Evolutionary conservation across 1,284 basidiomycete genomes (phyloP), one percentile per base, ranked within the genome.

Genomic region (Erythrobasidium hasegawianum): DNA sequence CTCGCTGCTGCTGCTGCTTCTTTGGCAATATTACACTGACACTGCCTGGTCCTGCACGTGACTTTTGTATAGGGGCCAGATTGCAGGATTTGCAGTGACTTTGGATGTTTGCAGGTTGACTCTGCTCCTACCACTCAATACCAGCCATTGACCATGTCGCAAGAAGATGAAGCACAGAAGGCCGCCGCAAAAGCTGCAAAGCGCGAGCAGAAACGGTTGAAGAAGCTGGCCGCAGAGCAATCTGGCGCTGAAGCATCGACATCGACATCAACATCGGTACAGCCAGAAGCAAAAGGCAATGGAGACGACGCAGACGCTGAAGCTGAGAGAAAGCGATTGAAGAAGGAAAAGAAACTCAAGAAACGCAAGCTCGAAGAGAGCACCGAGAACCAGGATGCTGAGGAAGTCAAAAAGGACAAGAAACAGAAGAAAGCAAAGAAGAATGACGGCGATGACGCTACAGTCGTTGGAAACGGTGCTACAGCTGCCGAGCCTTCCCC

Each of bases 271-370:
- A 29, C 62, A n/a, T 50, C 55, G 11, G 33, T 33, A 1, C 22
- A 33, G 1, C 57, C 39, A 5, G 9, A 4, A 7, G 47, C 41
- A 3, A 54, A 29, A 7, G 52, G 16, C 27, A 29, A 20, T n/a
- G 55, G 29, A 8, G n/a, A 33, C 13, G 29, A 3, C 10, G 55
- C 7, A 40, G 18, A 14, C 7, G 55, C 29, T n/a, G 55, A 29
- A 38, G 55, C n/a, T 10, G 57, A 59, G 13, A 3, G 18, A 45
- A 40, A 59, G 54, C 24, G n/a, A 11, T 18, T 41, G 22, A 54
- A 55, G 29, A 60, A 61, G 50, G 53, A 61, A 29, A 40, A 53
- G 52, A 56, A 68, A 57, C 88, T 93, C 76, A 94, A 97, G 78
- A 91, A 65, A 55, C 59, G 70, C 50, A 65, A 69, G 54, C 61